Evolutionary conservation across 2,329 filamentous ascomycete genomes (phyloP), one percentile per base, ranked within the genome.

Genomic region (Monilinia laxa): DNA sequence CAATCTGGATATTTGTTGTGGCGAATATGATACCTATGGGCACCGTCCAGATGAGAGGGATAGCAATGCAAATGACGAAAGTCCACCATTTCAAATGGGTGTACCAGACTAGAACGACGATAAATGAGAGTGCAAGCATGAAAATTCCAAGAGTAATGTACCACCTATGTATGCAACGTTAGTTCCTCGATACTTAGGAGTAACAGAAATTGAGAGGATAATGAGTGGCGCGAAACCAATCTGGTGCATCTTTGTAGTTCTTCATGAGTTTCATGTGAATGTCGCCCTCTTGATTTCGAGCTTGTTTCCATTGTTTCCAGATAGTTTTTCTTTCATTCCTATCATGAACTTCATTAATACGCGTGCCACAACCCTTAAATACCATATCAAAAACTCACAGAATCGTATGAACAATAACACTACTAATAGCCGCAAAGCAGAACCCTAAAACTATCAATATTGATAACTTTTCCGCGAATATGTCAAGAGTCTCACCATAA

Each of bases 381-480:
- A 1, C 7, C 42, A 35, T 16, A 14, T 7, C 9, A 14, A 2
- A 3, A n/a, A 54, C 59, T 54, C 35, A 85, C 3, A 93, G 79
- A 70, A 81, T 85, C 25, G 42, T 89, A 73, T 92, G 86, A 0
- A 90, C 82, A n/a, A 92, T 77, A 71, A 76, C 78, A 4, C 79
- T 76, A 0, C 85, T 82, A 38, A 90, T 82, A 28, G 87, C 85
- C n/a, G 88, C 88, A 73, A 90, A 90, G 78, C 40, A 59, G 20
- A 59, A 59, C 3, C 57, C 25, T 59, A 49, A 6, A 23, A 31
- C 2, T 3, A 35, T 7, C 9, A 20, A 59, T 2, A 20, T 47
- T 6, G 5, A 59, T n/a, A 2, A 18, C 35, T n/a, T 16, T 14
- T 47, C 11, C 18, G 16, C 18, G 45, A 28, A 42, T 1, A 31